Evolutionary conservation across 345 rosid genomes (phyloP), one percentile per base, ranked within the genome.

Genomic region (Corchorus olitorius): DNA sequence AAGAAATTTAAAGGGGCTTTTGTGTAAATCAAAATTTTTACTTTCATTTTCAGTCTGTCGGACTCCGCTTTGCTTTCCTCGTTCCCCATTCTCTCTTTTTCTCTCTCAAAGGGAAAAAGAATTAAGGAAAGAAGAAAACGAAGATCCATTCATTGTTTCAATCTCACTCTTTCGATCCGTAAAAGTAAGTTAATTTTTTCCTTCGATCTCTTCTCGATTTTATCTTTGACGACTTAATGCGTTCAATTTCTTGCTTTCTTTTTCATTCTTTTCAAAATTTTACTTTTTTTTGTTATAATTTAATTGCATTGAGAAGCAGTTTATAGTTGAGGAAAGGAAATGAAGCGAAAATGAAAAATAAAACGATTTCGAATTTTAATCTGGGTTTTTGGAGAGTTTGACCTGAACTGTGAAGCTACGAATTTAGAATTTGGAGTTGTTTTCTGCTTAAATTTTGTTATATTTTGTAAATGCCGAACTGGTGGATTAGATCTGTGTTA

Each of bases 21-120:
- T 43, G 10, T 14, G 73, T 58, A 58, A 65, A 76, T 65, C 33
- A 14, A 17, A 16, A 46, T 17, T 58, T 45, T 46, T 35, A n/a
- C 66, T 64, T 67, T 76, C 66, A n/a, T 67, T 76, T 67, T 76
- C 78, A 56, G 66, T 56, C 78, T 50, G 43, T 43, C 34, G 45
- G 66, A 37, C n/a, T 46, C 8, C 33, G 19, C 22, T 58, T 76
- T 45, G 73, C 66, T 67, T 76, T 76, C 55, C 74, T 76, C 78
- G 73, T 59, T 76, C 39, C 14, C 46, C 74, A 5, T 53, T 35
- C 35, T n/a, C 74, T 27, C 8, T 49, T 49, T 27, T 48, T 46
- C 14, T 48, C n/a, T 22, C 72, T 22, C 45, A 34, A n/a, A 15
- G 41, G 56, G 5, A 13, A 50, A 8, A 8, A 45, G 48, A 45